Evolutionary conservation across 306 rosid genomes (phyloP), one percentile per base, ranked within the genome.

Genomic region (Prunus salicina): DNA sequence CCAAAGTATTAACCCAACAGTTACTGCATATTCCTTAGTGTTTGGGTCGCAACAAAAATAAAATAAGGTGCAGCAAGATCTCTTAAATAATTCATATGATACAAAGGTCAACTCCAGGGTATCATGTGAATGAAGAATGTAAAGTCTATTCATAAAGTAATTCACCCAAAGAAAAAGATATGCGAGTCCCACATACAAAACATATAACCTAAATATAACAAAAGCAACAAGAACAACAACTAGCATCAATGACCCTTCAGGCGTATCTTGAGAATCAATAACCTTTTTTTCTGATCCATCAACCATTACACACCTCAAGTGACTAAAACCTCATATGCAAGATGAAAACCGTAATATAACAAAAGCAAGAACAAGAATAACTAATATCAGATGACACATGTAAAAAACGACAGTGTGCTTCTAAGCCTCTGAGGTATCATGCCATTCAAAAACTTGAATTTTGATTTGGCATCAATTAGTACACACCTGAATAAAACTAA

Each of bases 1-100:
- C 69, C 76, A 46, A 55, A 46, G 85, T 34, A 79, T 38, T 76
- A 66, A 45, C 66, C 51, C 66, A 66, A 56, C 70, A 73, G 50
- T 82, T 55, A 63, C 41, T 69, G 47, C 74, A 53, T 19, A 78
- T 30, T 72, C 47, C 66, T 56, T 68, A 68, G 53, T 32, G 68
- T 28, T 67, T 47, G n/a, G 51, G 77, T 73, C 64, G 64, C 14
- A 77, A 71, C 55, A 73, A 22, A 53, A 56, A 0, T 7, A 27
- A 58, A 58, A 34, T 4, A 20, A 60, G 46, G 19, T 20, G 34
- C 14, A 38, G 15, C 67, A 53, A 46, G 43, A 38, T 8, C 43
- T 38, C 43, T 38, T 38, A 38, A 38, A 38, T 38, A 7, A 38
- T 38, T 38, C 43, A 1, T 7, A 38, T 38, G 43, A 38, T 38